Conservation (phyloP, 306 rosid species). For the Comarum palustre region DNA sequence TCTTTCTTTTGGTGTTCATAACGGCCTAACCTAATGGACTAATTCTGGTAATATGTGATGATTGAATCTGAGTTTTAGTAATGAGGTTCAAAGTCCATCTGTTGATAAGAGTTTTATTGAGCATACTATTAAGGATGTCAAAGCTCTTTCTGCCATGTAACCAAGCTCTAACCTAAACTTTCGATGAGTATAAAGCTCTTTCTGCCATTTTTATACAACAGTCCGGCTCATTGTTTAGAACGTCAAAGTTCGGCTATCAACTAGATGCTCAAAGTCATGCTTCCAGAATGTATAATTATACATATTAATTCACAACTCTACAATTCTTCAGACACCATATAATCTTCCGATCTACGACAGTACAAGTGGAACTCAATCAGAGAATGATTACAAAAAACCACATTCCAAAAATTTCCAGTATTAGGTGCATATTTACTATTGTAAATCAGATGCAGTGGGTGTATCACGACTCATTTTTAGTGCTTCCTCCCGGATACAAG, state of each 20-base stretch:
- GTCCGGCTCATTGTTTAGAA: background rate
- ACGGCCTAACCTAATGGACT: no score
- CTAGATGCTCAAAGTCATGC: background rate
- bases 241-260: background rate
- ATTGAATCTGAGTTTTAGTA: no score
- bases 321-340: background rate
- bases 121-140: no score
- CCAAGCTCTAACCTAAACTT: no score
- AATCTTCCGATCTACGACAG: background rate
- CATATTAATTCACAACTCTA: background rate
- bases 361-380: background rate
- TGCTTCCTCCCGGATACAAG: slow-evolving; percentile 58
- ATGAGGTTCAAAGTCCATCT: no score
- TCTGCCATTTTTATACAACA: no score
- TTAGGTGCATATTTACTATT: background rate
- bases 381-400: background rate
- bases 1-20: no score
- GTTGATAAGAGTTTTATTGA: no score
- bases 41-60: no score
- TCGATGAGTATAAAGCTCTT: no score
- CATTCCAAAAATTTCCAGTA: background rate
- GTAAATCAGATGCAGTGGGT: background rate
- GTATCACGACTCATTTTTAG: slow-evolving; percentile 27
- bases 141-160: no score
- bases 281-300: background rate